Evolutionary conservation across 331 rosid genomes (phyloP).

Genomic region (Rosa hybrid): DNA sequence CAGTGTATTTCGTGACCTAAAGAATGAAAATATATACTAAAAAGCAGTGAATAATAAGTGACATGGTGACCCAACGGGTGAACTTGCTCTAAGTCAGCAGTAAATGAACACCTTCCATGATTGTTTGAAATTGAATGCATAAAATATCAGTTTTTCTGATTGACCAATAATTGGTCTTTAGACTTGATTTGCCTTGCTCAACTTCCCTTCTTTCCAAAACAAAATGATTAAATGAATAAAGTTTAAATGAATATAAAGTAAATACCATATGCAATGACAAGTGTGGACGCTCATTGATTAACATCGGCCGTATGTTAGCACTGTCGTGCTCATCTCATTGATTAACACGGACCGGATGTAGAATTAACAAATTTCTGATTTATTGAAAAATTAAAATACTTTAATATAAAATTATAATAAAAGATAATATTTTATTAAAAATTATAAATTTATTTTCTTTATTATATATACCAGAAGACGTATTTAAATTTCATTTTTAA

Average conservation of each 20-base stretch:
- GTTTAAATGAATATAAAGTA: neutral
- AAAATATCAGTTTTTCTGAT: slow-evolving; percentile 1
- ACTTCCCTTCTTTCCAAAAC: slow-evolving; percentile 1
- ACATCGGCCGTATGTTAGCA: neutral
- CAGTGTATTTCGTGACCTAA: no score
- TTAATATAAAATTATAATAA: no score
- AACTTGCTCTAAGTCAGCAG: neutral
- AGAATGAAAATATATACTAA: no score
- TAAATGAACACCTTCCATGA: neutral
- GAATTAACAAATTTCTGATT: neutral
- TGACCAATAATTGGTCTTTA: slow-evolving; percentile 12
- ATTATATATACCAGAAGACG: no score
- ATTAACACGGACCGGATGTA: neutral
- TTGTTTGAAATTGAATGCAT: neutral
- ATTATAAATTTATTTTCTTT: no score
- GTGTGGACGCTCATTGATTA: neutral
- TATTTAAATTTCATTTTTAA: no score
- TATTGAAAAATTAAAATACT: no score
- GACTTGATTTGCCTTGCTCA: neutral
- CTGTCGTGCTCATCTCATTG: no score
- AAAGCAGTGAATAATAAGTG: no score
- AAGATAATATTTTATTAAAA: no score
- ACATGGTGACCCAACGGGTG: no score
- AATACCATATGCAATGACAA: slow-evolving; percentile 1
- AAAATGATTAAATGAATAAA: no score